Evolutionary conservation across 805 yeast genomes (phyloP).

Genomic region (Candida odintsovae): DNA sequence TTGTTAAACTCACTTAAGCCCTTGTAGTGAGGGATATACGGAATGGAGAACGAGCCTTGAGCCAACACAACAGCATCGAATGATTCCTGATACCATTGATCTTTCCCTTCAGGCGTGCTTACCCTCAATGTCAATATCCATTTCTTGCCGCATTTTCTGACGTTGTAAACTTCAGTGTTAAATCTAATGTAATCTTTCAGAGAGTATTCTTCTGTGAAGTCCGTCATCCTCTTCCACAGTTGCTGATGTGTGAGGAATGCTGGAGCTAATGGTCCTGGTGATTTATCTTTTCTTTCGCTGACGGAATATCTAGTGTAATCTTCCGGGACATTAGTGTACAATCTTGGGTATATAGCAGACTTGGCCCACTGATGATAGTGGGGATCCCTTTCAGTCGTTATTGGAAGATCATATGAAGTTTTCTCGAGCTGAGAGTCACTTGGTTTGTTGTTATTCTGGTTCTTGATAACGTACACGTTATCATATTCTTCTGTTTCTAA

Average conservation of each 20-base stretch:
- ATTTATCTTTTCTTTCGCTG: slow-evolving; percentile 19
- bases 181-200: slow-evolving; percentile 30
- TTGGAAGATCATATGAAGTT: slow-evolving; percentile 15
- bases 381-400: slow-evolving; percentile 21
- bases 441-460: slow-evolving; percentile 12
- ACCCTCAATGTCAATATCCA: slow-evolving; percentile 32
- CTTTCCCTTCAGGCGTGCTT: slow-evolving; percentile 14
- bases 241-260: slow-evolving; percentile 32
- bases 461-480: slow-evolving; percentile 27
- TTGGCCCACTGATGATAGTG: slow-evolving; percentile 30
- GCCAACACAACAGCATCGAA: slow-evolving; percentile 57
- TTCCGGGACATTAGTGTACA: slow-evolving; percentile 36
- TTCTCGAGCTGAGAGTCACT: slow-evolving; percentile 8
- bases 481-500: slow-evolving; percentile 30
- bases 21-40: slow-evolving; percentile 43
- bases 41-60: slow-evolving; percentile 53
- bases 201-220: slow-evolving; percentile 25
- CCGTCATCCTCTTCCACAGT: slow-evolving; percentile 23
- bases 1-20: slow-evolving; percentile 42
- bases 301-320: slow-evolving; percentile 21
- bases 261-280: slow-evolving; percentile 25
- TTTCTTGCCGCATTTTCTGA: slow-evolving; percentile 26
- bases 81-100: slow-evolving; percentile 38
- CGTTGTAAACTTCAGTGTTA: slow-evolving; percentile 35
- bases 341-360: slow-evolving; percentile 29